Base-by-base conservation (phyloP, 495 filamentous ascomycete genomes). In the Penicillium dipodomyicola region DNA sequence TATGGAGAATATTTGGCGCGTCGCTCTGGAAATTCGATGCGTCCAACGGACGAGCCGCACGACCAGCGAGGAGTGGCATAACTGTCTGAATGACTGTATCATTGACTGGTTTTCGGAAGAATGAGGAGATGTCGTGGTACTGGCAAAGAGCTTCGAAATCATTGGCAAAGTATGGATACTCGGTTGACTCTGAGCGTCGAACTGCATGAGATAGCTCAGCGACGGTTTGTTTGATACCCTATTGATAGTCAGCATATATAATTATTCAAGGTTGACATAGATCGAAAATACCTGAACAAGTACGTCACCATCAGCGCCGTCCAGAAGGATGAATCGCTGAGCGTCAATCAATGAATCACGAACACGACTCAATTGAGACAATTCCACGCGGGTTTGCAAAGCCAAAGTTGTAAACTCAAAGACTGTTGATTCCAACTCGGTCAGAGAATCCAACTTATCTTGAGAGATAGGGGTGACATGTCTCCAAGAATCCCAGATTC, bases 401-500 rank as follows among this genome's bases (percentile, higher is more conserved):
- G 72, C 74, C 52, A 84, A 61, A 8, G 74, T 65, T 65, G 96
- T 92, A 59, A 97, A 95, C 29, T 85, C 77, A 41, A 82, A 80
- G 0, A 87, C 87, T n/a, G 94, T 80, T 3, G 68, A 67, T 66
- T 93, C 87, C 63, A 96, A 68, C 15, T 82, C 73, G 11, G 82
- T 57, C 14, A 87, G 68, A 7, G 80, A 73, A 12, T 71, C 55
- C 43, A 88, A 69, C 33, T 81, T 78, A 5, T 64, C 49, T 30
- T 82, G 70, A 23, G 80, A 81, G 20, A 73, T 65, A 23, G 84
- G 77, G 5, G 88, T 84, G 6, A 77, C 72, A 12, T 92, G 91
- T 61, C 84, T 80, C 61, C 93, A 83, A 0, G 71, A 59, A 37
- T 80, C 79, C 94, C 94, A 98, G 1, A 97, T 77, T 25, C 70